Conservation (phyloP, 345 rosid species). For the Melaleuca quinquenervia region DNA sequence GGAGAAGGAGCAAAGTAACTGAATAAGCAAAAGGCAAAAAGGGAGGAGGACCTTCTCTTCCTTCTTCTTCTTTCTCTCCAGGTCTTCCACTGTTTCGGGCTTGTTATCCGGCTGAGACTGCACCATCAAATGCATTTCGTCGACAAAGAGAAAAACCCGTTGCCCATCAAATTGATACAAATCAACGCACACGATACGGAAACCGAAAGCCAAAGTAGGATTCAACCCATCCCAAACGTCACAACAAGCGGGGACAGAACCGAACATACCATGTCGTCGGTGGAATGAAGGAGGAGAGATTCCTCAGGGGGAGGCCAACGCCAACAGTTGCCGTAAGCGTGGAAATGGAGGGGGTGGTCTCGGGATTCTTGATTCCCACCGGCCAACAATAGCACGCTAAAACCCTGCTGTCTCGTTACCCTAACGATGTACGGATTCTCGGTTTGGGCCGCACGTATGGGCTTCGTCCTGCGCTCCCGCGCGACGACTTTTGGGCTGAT, state of each 20-base stretch:
- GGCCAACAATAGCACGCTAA: not conserved
- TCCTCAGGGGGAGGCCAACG: not conserved
- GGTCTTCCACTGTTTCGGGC: conserved; percentile 53
- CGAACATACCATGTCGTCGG: not conserved
- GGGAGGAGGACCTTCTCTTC: conserved; percentile 57
- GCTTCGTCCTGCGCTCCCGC: not conserved
- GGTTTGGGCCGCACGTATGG: not conserved
- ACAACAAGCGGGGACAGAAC: not conserved
- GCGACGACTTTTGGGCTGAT: not conserved
- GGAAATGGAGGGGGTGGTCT: not conserved
- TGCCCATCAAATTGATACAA: not conserved
- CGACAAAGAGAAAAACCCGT: not conserved
- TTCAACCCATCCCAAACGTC: not conserved
- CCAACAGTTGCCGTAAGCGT: not conserved
- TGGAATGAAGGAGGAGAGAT: not conserved
- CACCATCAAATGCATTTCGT: not conserved
- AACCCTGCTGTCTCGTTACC: not conserved
- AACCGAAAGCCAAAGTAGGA: not conserved
- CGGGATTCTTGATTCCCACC: not conserved
- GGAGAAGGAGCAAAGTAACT: not conserved
- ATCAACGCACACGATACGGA: not conserved
- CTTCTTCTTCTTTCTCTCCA: conserved; percentile 83
- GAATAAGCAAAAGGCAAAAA: not conserved
- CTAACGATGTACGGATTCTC: not conserved
- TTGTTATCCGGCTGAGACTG: conserved; percentile 49